Conservation (phyloP, 257 asterid genomes). For the Salvia miltiorrhiza region DNA sequence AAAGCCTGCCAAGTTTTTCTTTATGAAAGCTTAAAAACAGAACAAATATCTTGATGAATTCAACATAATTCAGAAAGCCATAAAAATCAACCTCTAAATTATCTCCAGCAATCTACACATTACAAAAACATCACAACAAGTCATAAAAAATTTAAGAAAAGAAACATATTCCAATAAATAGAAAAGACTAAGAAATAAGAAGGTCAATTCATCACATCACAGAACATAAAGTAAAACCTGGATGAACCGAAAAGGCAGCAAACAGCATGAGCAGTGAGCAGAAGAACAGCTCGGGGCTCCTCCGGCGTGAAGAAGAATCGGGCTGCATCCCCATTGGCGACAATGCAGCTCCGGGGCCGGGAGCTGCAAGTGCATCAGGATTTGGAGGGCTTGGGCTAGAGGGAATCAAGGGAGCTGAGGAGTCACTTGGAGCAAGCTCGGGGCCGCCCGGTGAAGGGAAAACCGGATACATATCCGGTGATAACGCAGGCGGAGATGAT, state of each 20-base stretch:
- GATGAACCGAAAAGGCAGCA: slow-evolving; percentile 33
- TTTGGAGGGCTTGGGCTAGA: slow-evolving; percentile 99
- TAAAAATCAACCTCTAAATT: not conserved
- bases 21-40: not conserved
- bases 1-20: slow-evolving; percentile 2
- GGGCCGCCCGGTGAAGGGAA: slow-evolving; percentile 78
- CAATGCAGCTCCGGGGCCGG: slow-evolving; percentile 48
- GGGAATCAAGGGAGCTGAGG: slow-evolving; percentile 68
- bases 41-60: not conserved
- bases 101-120: slow-evolving; percentile 19
- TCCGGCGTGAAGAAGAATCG: slow-evolving; percentile 39
- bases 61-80: not conserved
- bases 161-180: not conserved
- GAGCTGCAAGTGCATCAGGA: slow-evolving; percentile 59
- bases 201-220: not conserved
- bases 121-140: slow-evolving; percentile 3
- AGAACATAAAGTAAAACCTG: slow-evolving; percentile 14
- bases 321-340: slow-evolving; percentile 44
- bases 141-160: not conserved
- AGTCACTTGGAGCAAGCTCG: slow-evolving; percentile 63
- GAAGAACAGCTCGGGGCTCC: slow-evolving; percentile 23
- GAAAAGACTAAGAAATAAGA: not conserved
- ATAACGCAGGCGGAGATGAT: slow-evolving; percentile 38
- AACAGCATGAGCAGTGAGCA: slow-evolving; percentile 27
- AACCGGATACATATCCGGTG: slow-evolving; percentile 78